Base-by-base conservation (phyloP, 169 alveolate genomes). In the Cryptosporidium bovis region DNA sequence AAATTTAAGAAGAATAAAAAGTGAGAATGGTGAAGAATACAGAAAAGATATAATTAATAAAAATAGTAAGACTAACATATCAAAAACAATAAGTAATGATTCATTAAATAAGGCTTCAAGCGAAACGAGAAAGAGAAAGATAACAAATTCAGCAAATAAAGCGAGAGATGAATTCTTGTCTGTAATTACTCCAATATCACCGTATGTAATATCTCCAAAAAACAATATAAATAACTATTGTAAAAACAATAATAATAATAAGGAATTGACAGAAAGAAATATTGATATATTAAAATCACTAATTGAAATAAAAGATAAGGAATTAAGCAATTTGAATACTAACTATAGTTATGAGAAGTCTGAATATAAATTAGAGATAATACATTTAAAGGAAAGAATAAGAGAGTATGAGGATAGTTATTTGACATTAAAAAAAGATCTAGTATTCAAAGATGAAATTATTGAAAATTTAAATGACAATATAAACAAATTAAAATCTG, bases 341-440 rank as follows among this genome's bases (percentile, higher is more conserved):
- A 60, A 40, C 16, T 77, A 44, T 60, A 77, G 87, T 48, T 77
- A 60, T 62, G 87, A 77, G 71, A 77, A 77, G 15, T 56, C 87
- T 4, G 77, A 77, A 29, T 50, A 56, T 62, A 77, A 62, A 51
- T 53, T 77, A 20, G 87, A 77, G 71, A 77, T 77, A n/a, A 60
- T 60, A 13, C 27, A 71, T 27, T 66, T 77, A 7, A 56, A 62
- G n/a, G 62, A 77, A 8, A 77, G n/a, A 24, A 77, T 77, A 31
- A 77, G 40, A 29, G 87, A 77, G 33, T 40, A 50, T 24, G 71
- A 77, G 53, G 71, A 60, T 15, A 62, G 71, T 7, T 56, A 60
- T 71, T 27, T 62, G 29, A 6, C 20, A 27, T 33, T 77, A 31
- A 20, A 60, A 18, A 77, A 60, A 29, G 87, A 77, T 20, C 7